Percentiles rank a stretch among this genome's conserved stretches.
phyloP scores from a whole-genome alignment of 345 rosid genomes.

The Theobroma cacao region DNA sequence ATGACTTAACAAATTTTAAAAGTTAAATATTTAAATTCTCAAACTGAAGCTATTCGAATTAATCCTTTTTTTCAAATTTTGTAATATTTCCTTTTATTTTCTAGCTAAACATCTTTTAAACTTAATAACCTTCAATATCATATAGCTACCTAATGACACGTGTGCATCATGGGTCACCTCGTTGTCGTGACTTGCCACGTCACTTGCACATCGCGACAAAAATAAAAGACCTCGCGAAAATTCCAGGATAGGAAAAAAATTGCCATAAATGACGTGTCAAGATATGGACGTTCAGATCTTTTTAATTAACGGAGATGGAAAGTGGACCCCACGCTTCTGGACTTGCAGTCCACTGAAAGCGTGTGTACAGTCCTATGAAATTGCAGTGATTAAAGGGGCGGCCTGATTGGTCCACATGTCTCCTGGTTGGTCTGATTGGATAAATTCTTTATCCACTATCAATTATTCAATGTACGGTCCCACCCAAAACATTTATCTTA shows the following conservation, averaged over 20 bases:
- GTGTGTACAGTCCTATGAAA: neutral
- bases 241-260: neutral
- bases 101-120: no score
- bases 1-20: no score
- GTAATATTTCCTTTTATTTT: no score
- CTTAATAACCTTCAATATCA: no score
- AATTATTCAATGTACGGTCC: neutral
- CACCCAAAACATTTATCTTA: neutral
- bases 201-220: slow-evolving; percentile 2
- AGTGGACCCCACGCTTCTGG: slow-evolving; percentile 11
- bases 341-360: neutral
- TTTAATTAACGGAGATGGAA: slow-evolving; percentile 3
- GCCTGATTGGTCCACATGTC: slow-evolving; percentile 25
- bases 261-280: slow-evolving; percentile 22
- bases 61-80: no score
- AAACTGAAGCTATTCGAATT: no score
- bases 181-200: neutral
- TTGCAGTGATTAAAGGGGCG: neutral
- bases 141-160: no score
- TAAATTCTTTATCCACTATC: slow-evolving; percentile 2
- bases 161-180: neutral
- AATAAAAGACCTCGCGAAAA: neutral
- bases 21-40: no score
- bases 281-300: slow-evolving; percentile 8
- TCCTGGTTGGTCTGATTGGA: neutral